Conservation (phyloP, 2,329 filamentous ascomycete genomes). For the Aspergillus sp. region DNA sequence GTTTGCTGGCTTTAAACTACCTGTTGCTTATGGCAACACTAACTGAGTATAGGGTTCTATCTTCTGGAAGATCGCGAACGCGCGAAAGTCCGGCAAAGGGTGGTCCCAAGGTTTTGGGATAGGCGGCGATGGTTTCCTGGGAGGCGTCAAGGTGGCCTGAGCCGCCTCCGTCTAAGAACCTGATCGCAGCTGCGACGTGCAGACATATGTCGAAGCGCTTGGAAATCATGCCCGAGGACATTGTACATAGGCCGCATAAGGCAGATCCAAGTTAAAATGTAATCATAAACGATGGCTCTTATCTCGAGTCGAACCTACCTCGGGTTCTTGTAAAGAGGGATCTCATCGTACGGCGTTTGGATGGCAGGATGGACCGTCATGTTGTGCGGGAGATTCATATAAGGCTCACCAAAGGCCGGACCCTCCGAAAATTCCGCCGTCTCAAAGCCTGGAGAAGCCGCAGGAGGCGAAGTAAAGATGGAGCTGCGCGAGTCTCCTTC, state of each 20-base stretch:
- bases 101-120: conserved; percentile 11
- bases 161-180: not conserved
- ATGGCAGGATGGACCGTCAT: conserved; percentile 7
- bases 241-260: not conserved
- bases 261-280: not conserved
- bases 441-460: not conserved
- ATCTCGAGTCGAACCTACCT: not conserved
- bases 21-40: not conserved
- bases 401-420: not conserved
- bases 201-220: not conserved
- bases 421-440: not conserved
- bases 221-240: not conserved
- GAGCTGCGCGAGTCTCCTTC: not conserved
- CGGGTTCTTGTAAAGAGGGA: conserved; percentile 5
- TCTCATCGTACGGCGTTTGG: conserved; percentile 5
- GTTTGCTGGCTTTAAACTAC: too few species aligned
- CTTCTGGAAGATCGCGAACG: conserved; percentile 11
- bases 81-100: not conserved
- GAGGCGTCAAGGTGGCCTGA: not conserved
- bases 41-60: conserved; percentile 6
- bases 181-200: not conserved
- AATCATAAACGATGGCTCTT: not conserved
- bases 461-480: not conserved
- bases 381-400: conserved; percentile 6
- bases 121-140: not conserved